phyloP scores from a whole-genome alignment of 2,329 filamentous ascomycete genomes.

The Venturiaceae sp. region DNA sequence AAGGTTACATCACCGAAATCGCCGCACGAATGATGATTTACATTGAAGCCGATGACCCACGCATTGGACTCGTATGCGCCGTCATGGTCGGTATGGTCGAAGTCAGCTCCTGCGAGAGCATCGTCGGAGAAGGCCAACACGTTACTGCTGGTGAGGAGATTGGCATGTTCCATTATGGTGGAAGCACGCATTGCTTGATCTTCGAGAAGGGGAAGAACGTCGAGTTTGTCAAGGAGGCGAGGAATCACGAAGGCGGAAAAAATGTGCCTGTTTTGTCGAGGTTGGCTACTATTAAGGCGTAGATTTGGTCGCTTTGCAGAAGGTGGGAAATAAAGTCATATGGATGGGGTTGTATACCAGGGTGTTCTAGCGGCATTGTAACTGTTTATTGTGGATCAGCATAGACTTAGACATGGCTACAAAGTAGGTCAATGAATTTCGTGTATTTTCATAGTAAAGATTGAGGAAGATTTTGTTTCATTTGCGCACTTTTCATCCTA shows the following conservation, averaged over 20 bases:
- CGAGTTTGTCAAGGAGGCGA: slow-evolving; percentile 16
- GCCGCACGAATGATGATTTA: slow-evolving; percentile 62
- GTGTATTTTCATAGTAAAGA: too few relatives aligned
- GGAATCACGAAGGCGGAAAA: background rate
- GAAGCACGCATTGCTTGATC: slow-evolving; percentile 58
- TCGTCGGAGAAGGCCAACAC: slow-evolving; percentile 54
- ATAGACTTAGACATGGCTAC: too few relatives aligned
- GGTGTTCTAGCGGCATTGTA: too few relatives aligned
- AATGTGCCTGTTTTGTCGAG: background rate
- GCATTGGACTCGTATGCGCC: slow-evolving; percentile 60
- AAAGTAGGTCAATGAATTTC: too few relatives aligned
- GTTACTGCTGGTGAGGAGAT: slow-evolving; percentile 61
- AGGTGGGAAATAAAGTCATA: too few relatives aligned
- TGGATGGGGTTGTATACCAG: too few relatives aligned
- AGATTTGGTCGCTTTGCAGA: too few relatives aligned
- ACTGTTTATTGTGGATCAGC: too few relatives aligned
- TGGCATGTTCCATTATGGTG: slow-evolving; percentile 77
- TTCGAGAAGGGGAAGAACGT: slow-evolving; percentile 49
- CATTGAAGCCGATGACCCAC: slow-evolving; percentile 58
- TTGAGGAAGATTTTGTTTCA: too few relatives aligned
- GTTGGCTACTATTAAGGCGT: background rate
- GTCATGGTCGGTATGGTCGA: slow-evolving; percentile 69
- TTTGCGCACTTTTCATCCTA: too few relatives aligned
- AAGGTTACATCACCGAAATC: slow-evolving; percentile 58
- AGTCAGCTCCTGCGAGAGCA: slow-evolving; percentile 64